A percentile compares a stretch with the other conserved stretches of the same genome.
Conservation (phyloP, 2,329 filamentous ascomycete species). For the Aspergillus calidoustus region DNA sequence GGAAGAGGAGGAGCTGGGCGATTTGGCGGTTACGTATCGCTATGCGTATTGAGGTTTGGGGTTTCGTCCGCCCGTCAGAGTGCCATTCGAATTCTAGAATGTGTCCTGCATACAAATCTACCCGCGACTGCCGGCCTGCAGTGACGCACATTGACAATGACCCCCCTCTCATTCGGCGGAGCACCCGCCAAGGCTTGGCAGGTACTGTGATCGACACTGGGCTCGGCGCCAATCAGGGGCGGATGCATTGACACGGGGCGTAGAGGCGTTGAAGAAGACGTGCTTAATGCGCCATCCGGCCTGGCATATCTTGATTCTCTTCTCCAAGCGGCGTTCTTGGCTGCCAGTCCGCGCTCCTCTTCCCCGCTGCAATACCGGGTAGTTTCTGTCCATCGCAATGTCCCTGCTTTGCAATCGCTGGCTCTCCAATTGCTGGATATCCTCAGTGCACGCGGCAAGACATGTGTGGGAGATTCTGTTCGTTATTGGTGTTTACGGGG, state of each 20-base stretch:
- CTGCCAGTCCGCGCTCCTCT: background rate
- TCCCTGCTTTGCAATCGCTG: background rate
- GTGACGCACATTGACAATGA: background rate
- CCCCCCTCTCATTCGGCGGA: background rate
- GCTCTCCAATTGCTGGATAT: background rate
- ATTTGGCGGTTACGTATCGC: conserved; percentile 23
- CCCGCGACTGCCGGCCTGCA: background rate
- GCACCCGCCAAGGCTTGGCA: conserved; percentile 13
- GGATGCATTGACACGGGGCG: conserved; percentile 7
- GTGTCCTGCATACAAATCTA: background rate
- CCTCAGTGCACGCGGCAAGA: background rate
- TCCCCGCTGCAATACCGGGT: background rate
- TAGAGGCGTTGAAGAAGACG: background rate
- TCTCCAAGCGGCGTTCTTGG: conserved; percentile 11
- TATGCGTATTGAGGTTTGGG: conserved; percentile 20
- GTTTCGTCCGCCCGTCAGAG: too few relatives aligned
- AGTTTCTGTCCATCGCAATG: background rate
- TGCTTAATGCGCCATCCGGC: background rate
- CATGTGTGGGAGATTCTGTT: conserved; percentile 10
- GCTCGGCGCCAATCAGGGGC: conserved; percentile 11
- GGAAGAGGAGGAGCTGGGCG: conserved; percentile 18
- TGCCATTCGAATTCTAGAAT: background rate
- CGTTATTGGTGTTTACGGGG: conserved; percentile 12
- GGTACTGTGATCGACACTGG: background rate
- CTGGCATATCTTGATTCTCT: background rate